phyloP scores from a whole-genome alignment of 1,139 yeast genomes.

The Scheffersomyces titani region DNA sequence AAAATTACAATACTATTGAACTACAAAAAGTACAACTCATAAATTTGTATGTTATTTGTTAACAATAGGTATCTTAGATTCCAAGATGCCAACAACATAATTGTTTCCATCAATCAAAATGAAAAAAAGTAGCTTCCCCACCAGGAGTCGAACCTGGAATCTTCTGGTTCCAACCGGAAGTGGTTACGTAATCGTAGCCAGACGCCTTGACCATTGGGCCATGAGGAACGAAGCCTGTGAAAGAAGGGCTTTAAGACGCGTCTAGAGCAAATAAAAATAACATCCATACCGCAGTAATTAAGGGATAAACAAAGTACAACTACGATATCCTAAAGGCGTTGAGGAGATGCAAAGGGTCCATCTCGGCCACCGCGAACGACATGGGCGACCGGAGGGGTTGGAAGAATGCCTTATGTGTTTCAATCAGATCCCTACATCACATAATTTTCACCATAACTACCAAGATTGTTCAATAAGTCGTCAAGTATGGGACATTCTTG shows the following conservation, averaged over 20 bases:
- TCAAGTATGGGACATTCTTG: neutral
- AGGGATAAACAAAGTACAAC: too few relatives aligned
- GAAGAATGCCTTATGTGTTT: neutral
- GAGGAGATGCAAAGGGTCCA: neutral
- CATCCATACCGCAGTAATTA: too few relatives aligned
- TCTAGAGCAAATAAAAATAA: too few relatives aligned
- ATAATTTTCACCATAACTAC: neutral
- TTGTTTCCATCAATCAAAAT: too few relatives aligned
- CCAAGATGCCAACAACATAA: too few relatives aligned
- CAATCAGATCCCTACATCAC: neutral
- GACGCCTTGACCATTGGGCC: conserved; percentile 95
- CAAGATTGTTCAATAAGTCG: neutral
- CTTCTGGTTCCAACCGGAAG: conserved; percentile 72
- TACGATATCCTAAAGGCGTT: too few relatives aligned
- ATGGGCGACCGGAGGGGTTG: neutral
- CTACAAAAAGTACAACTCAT: too few relatives aligned
- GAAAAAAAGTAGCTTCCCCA: conserved; percentile 76
- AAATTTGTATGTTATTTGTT: too few relatives aligned
- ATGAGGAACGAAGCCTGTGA: conserved; percentile 65
- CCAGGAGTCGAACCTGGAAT: conserved; percentile 96
- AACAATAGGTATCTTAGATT: too few relatives aligned
- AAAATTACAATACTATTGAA: too few relatives aligned
- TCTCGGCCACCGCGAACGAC: neutral
- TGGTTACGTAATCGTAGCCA: conserved; percentile 71
- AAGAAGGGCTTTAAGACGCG: too few relatives aligned